Base-by-base conservation (phyloP, 1,139 yeast genomes). In the Candida albicans region DNA sequence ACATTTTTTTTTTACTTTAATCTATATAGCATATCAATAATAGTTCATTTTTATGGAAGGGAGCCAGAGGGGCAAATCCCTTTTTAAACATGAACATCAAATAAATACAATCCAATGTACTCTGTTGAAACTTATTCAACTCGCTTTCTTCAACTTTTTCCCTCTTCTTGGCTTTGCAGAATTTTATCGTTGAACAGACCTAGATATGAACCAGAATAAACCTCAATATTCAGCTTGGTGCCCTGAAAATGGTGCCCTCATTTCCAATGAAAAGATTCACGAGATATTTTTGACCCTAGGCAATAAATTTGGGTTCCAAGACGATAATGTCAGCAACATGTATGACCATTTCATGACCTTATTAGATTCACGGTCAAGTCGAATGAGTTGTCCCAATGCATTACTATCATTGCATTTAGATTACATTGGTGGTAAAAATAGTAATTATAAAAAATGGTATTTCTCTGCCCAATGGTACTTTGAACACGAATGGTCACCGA, bases 371-470 rank as follows among this genome's bases (percentile, higher is more conserved):
- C 51, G 78, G 29, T 59, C 74, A 4, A 64, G 75, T 41, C 50
- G 78, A 43, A 66, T 66, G 65, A 46, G 60, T 2, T 70, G 77
- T 26, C 44, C 57, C 1, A 45, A 45, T 13, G 75, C 77, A 1
- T 53, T 73, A 18, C 43, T 64, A 35, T 64, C 74, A 1, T 51
- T 73, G 11, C 77, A 72, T 52, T 56, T 61, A 9, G 75, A 73
- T 50, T 73, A 72, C 50, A 67, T 72, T 45, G 77, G 76, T 1
- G 77, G 77, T 0, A 61, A 62, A 8, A 52, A 56, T 35, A 55
- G 77, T 5, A 73, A 73, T 51, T 73, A 62, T 49, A 64, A 65
- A 44, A 69, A 66, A 45, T 73, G 77, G 78, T 68, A 65, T 46
- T 65, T 70, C 50, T 62, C 67, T 14, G 67, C 70, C 8, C 66